phyloP scores from a whole-genome alignment of 108 stramenopile species.

The Skeletonema tropicum region DNA sequence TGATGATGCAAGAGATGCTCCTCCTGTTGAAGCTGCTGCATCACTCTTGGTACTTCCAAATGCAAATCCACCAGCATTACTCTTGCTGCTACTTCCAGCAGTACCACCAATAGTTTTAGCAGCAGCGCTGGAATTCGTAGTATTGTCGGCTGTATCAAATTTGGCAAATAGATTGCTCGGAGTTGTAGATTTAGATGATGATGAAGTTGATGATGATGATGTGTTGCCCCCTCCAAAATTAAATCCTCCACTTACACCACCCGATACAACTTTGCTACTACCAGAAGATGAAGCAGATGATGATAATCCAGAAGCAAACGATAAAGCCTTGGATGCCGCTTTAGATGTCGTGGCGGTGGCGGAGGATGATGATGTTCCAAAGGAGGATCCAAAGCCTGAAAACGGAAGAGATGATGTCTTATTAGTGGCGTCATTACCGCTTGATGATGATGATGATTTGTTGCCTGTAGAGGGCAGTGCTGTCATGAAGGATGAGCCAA shows the following conservation, averaged over 20 bases:
- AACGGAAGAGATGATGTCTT: neutral
- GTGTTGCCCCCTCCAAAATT: neutral
- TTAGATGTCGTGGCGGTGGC: neutral
- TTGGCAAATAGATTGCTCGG: neutral
- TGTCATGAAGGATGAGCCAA: slow-evolving; percentile 16
- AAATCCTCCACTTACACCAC: neutral
- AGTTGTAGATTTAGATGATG: neutral
- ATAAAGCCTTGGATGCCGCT: neutral
- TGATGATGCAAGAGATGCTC: neutral
- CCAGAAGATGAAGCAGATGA: neutral
- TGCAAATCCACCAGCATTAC: neutral
- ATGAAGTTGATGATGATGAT: neutral
- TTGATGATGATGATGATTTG: neutral
- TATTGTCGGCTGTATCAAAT: neutral
- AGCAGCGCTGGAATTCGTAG: no score
- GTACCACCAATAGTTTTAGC: no score
- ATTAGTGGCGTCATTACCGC: no score
- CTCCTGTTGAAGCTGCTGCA: neutral
- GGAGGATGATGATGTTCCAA: neutral
- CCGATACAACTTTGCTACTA: neutral
- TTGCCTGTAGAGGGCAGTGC: slow-evolving; percentile 3
- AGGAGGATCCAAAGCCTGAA: neutral
- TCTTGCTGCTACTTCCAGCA: neutral
- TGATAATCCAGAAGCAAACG: neutral
- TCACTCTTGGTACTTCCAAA: neutral